phyloP scores from a whole-genome alignment of 768 basidiomycete genomes.

The Suillus lakei region DNA sequence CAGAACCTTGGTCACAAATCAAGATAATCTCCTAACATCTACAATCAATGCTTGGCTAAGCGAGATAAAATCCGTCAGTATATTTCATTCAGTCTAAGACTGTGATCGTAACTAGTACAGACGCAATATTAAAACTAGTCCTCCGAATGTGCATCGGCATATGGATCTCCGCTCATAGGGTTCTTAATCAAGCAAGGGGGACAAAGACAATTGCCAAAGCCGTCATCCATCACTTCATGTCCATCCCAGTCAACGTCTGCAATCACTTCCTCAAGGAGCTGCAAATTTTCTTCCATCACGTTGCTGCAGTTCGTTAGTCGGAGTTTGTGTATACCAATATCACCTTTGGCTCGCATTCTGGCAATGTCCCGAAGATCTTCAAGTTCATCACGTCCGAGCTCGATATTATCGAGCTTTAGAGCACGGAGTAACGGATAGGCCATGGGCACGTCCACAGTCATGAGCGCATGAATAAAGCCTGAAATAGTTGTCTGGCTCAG shows the following conservation, averaged over 20 bases:
- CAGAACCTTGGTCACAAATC: too few relatives aligned
- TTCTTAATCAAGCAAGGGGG: too few relatives aligned
- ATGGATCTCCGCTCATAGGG: too few relatives aligned
- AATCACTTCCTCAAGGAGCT: slow-evolving; percentile 12
- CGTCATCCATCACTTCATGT: not conserved
- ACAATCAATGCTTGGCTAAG: too few relatives aligned
- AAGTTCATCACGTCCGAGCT: not conserved
- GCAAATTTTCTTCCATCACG: not conserved
- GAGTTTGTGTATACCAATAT: not conserved
- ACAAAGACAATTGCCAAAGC: too few relatives aligned
- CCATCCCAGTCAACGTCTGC: slow-evolving; percentile 24
- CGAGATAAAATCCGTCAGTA: too few relatives aligned
- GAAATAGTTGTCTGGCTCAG: not conserved
- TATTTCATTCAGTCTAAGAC: not conserved
- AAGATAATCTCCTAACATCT: too few relatives aligned
- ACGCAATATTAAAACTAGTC: too few relatives aligned
- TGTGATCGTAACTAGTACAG: not conserved
- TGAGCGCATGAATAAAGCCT: not conserved
- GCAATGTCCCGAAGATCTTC: not conserved
- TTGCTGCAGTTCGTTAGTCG: not conserved
- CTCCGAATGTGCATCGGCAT: not conserved
- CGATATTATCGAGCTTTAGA: not conserved
- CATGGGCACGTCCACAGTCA: not conserved
- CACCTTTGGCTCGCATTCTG: not conserved
- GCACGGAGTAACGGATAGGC: not conserved